These are phyloP conservation scores for Metschnikowia amazonensis DNA, from an alignment of 805 yeast genomes.

Conservation along the genomic window DNA sequence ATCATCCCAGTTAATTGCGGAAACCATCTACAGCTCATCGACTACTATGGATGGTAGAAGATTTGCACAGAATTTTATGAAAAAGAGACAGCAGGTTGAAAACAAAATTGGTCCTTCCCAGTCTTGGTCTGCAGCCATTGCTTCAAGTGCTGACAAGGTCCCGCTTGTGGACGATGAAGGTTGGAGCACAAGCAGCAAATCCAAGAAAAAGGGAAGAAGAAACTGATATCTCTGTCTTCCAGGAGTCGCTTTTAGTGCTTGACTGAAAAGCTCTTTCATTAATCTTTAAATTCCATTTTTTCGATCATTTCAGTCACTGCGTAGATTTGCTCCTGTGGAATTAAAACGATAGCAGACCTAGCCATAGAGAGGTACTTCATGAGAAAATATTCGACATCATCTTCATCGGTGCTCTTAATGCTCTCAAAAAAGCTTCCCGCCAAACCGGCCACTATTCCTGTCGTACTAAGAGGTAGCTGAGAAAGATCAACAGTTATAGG, in stretches of 20 bases:
- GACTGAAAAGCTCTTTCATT: not conserved
- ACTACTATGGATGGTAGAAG: conserved; percentile 92
- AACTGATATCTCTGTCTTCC: not conserved
- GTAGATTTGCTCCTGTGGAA: conserved; percentile 48
- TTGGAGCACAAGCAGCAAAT: conserved; percentile 41
- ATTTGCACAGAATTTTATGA: conserved; percentile 85
- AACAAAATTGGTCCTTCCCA: conserved; percentile 42
- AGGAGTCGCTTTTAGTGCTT: not conserved
- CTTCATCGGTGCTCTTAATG: conserved; percentile 16
- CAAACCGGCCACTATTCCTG: conserved; percentile 65
- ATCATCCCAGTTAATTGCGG: conserved; percentile 82
- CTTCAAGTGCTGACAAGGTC: conserved; percentile 38
- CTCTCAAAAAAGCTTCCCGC: conserved; percentile 47
- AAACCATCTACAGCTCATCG: conserved; percentile 83
- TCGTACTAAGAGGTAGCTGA: conserved; percentile 52
- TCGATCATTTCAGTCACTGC: conserved; percentile 23
- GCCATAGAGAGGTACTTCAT: conserved; percentile 63
- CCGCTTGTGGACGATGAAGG: conserved; percentile 43
- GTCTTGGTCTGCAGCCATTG: conserved; percentile 73
- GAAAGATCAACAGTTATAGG: conserved; percentile 56
- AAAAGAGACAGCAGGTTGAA: conserved; percentile 72
- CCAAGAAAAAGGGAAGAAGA: conserved; percentile 38
- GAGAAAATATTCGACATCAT: conserved; percentile 31
- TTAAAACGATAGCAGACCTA: conserved; percentile 54
- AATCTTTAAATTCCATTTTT: conserved; percentile 2